These are phyloP conservation scores for Phyllosticta paracitricarpa DNA, from an alignment of 2,329 filamentous ascomycete genomes.

Conservation along the genomic window DNA sequence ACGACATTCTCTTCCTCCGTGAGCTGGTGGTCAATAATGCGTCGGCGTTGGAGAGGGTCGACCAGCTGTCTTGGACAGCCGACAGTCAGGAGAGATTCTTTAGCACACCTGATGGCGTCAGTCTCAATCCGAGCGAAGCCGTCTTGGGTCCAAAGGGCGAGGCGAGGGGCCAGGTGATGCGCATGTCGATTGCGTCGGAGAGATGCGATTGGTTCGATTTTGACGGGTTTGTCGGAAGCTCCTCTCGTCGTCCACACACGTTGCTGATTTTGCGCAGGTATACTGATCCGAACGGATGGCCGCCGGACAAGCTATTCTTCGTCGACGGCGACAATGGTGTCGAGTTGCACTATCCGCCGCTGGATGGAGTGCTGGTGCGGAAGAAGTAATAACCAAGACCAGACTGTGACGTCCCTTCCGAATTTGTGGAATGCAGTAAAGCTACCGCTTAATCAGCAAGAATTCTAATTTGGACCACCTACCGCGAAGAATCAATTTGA, in stretches of 20 bases:
- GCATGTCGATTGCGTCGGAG: constrained; percentile 18
- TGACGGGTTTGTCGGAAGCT: constrained; percentile 17
- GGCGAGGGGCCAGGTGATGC: constrained; percentile 19
- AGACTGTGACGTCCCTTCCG: background rate
- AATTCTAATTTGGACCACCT: background rate
- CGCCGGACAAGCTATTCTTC: constrained; percentile 20
- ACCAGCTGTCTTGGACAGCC: constrained; percentile 18
- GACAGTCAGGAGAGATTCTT: constrained; percentile 15
- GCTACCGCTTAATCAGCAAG: background rate
- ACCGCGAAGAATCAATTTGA: too few species aligned
- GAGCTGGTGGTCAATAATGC: constrained; percentile 21
- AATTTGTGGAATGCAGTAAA: background rate
- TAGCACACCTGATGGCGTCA: constrained; percentile 17
- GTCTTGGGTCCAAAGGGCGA: background rate
- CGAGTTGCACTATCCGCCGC: constrained; percentile 22
- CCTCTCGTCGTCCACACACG: background rate
- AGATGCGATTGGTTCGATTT: constrained; percentile 25
- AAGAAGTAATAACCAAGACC: background rate
- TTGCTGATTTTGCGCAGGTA: constrained; percentile 13
- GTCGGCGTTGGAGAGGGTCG: constrained; percentile 20
- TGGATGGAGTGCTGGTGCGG: constrained; percentile 17
- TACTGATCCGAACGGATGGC: constrained; percentile 23
- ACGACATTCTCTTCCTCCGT: constrained; percentile 20
- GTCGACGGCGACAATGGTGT: constrained; percentile 15
- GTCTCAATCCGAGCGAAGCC: constrained; percentile 20